A percentile compares a stretch with the other conserved stretches of the same genome.
Conservation (phyloP, 2,329 filamentous ascomycete species). For the Paecilomyces sp. region DNA sequence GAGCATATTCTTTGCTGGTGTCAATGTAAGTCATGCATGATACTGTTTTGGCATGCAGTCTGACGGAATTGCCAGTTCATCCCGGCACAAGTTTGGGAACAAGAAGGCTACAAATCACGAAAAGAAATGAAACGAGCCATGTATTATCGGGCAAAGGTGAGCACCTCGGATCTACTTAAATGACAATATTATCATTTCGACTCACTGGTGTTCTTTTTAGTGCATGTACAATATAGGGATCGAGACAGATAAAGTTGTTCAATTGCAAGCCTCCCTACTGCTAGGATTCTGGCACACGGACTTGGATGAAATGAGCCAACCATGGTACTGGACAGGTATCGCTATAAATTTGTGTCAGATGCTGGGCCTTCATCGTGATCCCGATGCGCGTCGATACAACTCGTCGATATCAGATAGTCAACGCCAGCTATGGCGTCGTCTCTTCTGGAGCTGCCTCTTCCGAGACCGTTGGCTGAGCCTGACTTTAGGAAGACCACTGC, state of each 20-base stretch:
- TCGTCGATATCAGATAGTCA: conserved; percentile 14
- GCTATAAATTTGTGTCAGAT: conserved; percentile 38
- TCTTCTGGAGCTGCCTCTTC: conserved; percentile 37
- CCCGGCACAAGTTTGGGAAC: conserved; percentile 12
- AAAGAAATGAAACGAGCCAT: conserved; percentile 31
- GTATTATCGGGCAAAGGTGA: conserved; percentile 31
- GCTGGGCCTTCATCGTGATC: conserved; percentile 35
- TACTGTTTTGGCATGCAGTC: background rate
- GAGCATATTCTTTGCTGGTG: conserved; percentile 33
- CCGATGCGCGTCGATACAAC: conserved; percentile 9
- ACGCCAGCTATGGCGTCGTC: conserved; percentile 26
- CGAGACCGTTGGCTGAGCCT: conserved; percentile 36
- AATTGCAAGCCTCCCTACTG: conserved; percentile 38
- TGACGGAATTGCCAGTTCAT: conserved; percentile 15
- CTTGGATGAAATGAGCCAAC: conserved; percentile 33
- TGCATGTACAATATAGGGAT: conserved; percentile 19
- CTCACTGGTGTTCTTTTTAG: background rate
- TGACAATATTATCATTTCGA: background rate
- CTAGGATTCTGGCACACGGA: conserved; percentile 39
- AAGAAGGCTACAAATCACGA: conserved; percentile 23
- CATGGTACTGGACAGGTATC: conserved; percentile 43
- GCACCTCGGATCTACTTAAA: conserved; percentile 10
- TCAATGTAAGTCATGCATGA: conserved; percentile 17
- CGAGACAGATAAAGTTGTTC: conserved; percentile 30
- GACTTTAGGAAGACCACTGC: conserved; percentile 32